These are phyloP conservation scores for Lanmaoa rubissima DNA, from an alignment of 768 basidiomycete species.

Conservation along the genomic window DNA sequence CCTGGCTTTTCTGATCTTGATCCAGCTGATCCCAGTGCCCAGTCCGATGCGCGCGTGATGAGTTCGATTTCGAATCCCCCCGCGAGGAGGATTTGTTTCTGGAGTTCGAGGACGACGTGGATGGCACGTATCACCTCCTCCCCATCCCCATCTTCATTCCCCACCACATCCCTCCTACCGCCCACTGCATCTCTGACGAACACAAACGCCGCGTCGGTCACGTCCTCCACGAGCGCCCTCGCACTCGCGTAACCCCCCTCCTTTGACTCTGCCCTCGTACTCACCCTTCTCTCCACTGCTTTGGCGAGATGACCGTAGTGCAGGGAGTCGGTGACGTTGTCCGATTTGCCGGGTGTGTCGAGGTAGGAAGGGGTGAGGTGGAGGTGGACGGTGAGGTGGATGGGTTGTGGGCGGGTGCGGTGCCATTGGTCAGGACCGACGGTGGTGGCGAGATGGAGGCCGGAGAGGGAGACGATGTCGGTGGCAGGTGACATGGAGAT, in stretches of 20 bases:
- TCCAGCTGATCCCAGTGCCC: background rate
- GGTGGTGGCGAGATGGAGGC: conserved; percentile 39
- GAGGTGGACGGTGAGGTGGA: conserved; percentile 46
- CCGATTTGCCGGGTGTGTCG: conserved; percentile 42
- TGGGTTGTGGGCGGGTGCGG: conserved; percentile 46
- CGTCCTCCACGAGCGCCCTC: conserved; percentile 35
- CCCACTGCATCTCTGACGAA: conserved; percentile 37
- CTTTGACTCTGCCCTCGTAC: background rate
- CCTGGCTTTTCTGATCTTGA: background rate
- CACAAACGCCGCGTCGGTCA: conserved; percentile 37
- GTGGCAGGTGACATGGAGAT: background rate
- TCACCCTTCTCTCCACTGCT: conserved; percentile 34
- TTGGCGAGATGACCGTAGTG: conserved; percentile 67
- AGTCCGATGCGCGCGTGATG: conserved; percentile 13
- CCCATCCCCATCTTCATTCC: background rate
- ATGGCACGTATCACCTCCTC: conserved; percentile 28
- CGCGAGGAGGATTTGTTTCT: conserved; percentile 54
- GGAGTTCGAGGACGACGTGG: conserved; percentile 41
- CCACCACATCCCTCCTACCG: background rate
- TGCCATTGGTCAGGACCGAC: conserved; percentile 56
- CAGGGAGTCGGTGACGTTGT: conserved; percentile 55
- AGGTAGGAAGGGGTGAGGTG: conserved; percentile 45
- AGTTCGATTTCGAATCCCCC: conserved; percentile 42
- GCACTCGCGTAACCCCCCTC: conserved; percentile 28
- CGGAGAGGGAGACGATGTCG: conserved; percentile 47